A percentile compares a stretch with the other conserved stretches of the same genome.
phyloP scores from a whole-genome alignment of 176 grass and related monocot genomes.

The Carex scoparia region DNA sequence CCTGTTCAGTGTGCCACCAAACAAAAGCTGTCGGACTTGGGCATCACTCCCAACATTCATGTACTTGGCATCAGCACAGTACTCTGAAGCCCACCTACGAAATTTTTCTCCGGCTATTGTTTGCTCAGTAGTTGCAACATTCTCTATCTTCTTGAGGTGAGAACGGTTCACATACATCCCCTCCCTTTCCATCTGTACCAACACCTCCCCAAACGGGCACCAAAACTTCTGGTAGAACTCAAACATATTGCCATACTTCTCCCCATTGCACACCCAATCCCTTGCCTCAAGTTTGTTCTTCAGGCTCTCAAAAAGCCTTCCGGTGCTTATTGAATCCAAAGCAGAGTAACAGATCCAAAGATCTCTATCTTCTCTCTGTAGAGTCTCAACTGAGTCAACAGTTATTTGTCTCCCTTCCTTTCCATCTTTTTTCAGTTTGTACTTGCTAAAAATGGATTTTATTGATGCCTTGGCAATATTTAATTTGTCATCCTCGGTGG shows the following conservation, averaged over 20 bases:
- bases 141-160: constrained; percentile 77
- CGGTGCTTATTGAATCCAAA: constrained; percentile 83
- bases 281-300: constrained; percentile 59
- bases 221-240: constrained; percentile 88
- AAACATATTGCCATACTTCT: constrained; percentile 63
- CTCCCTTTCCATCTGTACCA: constrained; percentile 87
- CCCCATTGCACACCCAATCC: constrained; percentile 56
- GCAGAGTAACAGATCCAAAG: constrained; percentile 82
- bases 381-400: constrained; percentile 50
- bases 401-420: constrained; percentile 56
- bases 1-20: constrained; percentile 75
- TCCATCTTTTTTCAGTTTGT: constrained; percentile 88
- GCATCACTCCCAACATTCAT: constrained; percentile 95
- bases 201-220: constrained; percentile 76
- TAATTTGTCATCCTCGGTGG: constrained; percentile 31
- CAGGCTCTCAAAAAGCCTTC: constrained; percentile 74
- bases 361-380: constrained; percentile 80
- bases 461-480: constrained; percentile 79
- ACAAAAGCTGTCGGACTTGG: constrained; percentile 87
- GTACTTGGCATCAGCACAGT: constrained; percentile 87
- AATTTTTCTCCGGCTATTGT: constrained; percentile 69
- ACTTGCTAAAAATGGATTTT: constrained; percentile 94
- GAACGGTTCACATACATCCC: constrained; percentile 76
- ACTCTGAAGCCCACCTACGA: constrained; percentile 76
- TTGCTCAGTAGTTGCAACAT: constrained; percentile 61